Conservation (phyloP, 169 alveolate genomes). For the Perkinsus chesapeaki region DNA sequence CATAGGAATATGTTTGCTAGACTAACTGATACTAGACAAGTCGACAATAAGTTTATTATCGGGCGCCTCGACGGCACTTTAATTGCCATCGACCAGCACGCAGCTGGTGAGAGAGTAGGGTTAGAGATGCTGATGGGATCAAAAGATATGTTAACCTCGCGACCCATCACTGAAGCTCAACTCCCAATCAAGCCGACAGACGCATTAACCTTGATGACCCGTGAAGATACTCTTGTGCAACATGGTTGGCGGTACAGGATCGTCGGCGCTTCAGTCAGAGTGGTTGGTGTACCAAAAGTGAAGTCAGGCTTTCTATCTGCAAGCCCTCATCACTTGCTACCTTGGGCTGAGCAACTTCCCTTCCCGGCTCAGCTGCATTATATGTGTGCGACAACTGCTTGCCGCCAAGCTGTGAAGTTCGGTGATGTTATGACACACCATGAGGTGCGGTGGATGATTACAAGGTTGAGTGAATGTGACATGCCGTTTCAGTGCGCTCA, state of each 20-base stretch:
- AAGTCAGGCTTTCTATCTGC: not conserved
- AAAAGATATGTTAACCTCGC: not conserved
- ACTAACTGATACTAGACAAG: not conserved
- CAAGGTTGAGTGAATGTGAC: constrained; percentile 5
- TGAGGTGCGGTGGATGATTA: not conserved
- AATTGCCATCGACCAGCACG: constrained; percentile 28
- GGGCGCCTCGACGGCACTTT: not conserved
- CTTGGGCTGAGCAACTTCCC: not conserved
- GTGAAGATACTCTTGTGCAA: not conserved
- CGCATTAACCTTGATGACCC: not conserved
- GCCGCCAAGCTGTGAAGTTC: constrained; percentile 27
- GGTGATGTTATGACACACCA: constrained; percentile 11
- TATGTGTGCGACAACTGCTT: constrained; percentile 11
- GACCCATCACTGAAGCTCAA: not conserved
- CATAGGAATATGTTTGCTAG: not conserved
- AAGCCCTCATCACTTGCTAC: not conserved
- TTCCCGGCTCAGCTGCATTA: not conserved
- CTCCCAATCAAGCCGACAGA: not conserved
- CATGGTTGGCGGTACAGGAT: not conserved
- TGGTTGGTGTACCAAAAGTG: constrained; percentile 13
- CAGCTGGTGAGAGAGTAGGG: constrained; percentile 27
- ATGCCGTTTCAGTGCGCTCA: constrained; percentile 21
- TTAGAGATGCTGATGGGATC: constrained; percentile 12
- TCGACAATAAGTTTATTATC: not conserved
- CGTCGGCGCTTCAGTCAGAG: not conserved